Evolutionary conservation across 805 yeast species (phyloP), one percentile per base, ranked within the genome.

Genomic region (Saccharomycopsis schoenii): DNA sequence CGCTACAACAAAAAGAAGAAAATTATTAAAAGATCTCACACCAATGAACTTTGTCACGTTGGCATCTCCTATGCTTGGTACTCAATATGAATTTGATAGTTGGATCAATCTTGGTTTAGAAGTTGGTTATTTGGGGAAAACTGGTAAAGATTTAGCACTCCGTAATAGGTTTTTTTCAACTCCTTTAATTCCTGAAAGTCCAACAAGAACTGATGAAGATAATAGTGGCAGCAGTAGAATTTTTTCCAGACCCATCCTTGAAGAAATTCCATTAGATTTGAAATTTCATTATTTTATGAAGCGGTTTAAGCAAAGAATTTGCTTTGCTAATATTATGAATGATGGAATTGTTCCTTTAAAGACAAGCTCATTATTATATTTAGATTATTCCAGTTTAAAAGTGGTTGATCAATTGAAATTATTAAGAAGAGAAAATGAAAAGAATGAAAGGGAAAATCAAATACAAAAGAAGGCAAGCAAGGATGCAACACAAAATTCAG

Each of bases 281-380:
- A 73, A 41, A 77, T 87, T 0, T 50, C 66, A 64, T 57, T 56
- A 34, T 34, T 64, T 60, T 25, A 77, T 93, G 62, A 80, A 81
- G 61, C 72, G 73, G 61, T 93, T 94, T 73, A 70, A 77, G 51
- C 75, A 86, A 62, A 77, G 97, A 64, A 90, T 97, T 0, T 75
- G 88, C 0, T 94, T 94, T 71, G 97, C 98, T 0, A 94, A 94
- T 72, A 85, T 88, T 0, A 77, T 89, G 19, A 86, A 94, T 71
- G 99, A 94, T 73, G 99, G 99, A 1, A 91, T 94, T 59, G 99
- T 94, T 1, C 98, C 99, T 0, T 75, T 94, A 66, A 76, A 98
- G 58, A 94, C 99, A 0, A 84, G 97, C 0, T 90, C 97, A 0
- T 74, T 93, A 59, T 72, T 93, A 34, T 93, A 86, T 68, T 72